Evolutionary conservation across 176 grass and related monocot genomes (phyloP).

Genomic region (maize (Zea mays)): Zm-B73-REFERENCE-NAM-5.0 NC_050103.1:64793501-64794000

Average conservation of each 20-base stretch:
- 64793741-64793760: constrained; percentile 40
- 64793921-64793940: neutral
- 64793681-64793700: constrained; percentile 23
- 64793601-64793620: neutral
- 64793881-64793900: constrained; percentile 17
- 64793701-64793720: constrained; percentile 53
- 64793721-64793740: constrained; percentile 41
- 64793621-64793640: neutral
- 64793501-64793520: neutral
- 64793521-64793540: constrained; percentile 12
- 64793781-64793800: constrained; percentile 93
- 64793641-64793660: neutral
- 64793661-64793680: constrained; percentile 3
- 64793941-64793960: neutral
- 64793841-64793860: constrained; percentile 38
- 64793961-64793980: neutral
- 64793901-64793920: neutral
- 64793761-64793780: constrained; percentile 66
- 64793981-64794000: neutral
- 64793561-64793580: neutral
- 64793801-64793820: constrained; percentile 60
- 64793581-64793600: neutral
- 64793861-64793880: constrained; percentile 2
- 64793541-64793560: neutral
- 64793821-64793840: constrained; percentile 28